These are phyloP conservation scores for Fusarium sp. DNA, from an alignment of 2,329 filamentous ascomycete genomes.

Conservation along the genomic window DNA sequence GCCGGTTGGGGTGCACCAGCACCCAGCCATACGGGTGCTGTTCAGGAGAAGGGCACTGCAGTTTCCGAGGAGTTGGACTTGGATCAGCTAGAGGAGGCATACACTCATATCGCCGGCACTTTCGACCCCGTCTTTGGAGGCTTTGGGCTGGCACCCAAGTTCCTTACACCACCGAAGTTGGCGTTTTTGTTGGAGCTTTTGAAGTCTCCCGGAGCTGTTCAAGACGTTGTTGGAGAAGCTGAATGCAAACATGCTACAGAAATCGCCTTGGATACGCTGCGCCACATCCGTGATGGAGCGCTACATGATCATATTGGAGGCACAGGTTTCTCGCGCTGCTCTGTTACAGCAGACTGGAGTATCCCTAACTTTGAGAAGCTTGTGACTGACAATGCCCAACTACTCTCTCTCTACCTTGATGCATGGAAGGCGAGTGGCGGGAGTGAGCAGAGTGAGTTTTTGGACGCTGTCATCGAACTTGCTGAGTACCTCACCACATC, in stretches of 20 bases:
- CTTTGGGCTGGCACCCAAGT: slow-evolving; percentile 88
- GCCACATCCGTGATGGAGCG: slow-evolving; percentile 75
- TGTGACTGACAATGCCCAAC: slow-evolving; percentile 90
- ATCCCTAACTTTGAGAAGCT: slow-evolving; percentile 98
- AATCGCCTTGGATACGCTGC: slow-evolving; percentile 86
- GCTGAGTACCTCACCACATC: slow-evolving; percentile 85
- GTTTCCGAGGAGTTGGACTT: slow-evolving; percentile 83
- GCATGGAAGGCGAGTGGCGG: slow-evolving; percentile 76
- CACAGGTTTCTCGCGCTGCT: slow-evolving; percentile 78
- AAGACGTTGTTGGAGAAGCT: slow-evolving; percentile 87
- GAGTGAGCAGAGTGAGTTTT: slow-evolving; percentile 76
- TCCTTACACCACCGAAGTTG: slow-evolving; percentile 88
- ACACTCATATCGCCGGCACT: slow-evolving; percentile 82
- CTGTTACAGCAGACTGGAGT: slow-evolving; percentile 92
- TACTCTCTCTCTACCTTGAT: slow-evolving; percentile 87
- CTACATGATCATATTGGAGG: slow-evolving; percentile 70
- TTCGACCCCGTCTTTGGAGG: slow-evolving; percentile 86
- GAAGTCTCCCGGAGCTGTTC: slow-evolving; percentile 78
- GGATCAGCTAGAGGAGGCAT: slow-evolving; percentile 92
- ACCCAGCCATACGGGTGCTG: slow-evolving; percentile 44
- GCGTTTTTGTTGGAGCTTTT: slow-evolving; percentile 84
- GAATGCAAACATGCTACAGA: slow-evolving; percentile 81
- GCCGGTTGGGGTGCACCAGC: slow-evolving; percentile 53
- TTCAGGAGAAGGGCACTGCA: slow-evolving; percentile 43
- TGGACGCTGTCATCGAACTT: slow-evolving; percentile 84